Percentiles rank a stretch among this genome's conserved stretches.
These are phyloP conservation scores for Metarhizium rileyi DNA, from an alignment of 2,329 filamentous ascomycete genomes.

Conservation along the genomic window DNA sequence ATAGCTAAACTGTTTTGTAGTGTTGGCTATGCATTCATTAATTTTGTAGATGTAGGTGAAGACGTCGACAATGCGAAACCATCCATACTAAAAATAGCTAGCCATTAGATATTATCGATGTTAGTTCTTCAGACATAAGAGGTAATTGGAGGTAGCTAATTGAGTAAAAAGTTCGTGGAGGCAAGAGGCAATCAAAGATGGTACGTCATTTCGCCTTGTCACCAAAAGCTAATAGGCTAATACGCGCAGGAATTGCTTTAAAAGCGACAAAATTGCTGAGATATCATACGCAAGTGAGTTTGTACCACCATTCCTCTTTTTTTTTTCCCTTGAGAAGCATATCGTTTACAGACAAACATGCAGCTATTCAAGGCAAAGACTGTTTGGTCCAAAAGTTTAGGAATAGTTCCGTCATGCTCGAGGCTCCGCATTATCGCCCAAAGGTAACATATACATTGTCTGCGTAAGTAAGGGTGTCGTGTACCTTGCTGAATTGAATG, in stretches of 20 bases:
- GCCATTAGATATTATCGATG: conserved; percentile 64
- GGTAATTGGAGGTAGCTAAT: conserved; percentile 11
- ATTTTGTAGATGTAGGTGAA: conserved; percentile 67
- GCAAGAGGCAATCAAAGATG: conserved; percentile 62
- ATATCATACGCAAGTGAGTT: conserved; percentile 87
- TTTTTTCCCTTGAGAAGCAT: not conserved
- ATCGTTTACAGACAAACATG: conserved; percentile 14
- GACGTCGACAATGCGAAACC: not conserved
- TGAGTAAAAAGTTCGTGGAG: conserved; percentile 51
- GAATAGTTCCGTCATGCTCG: conserved; percentile 92
- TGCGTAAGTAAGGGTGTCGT: not conserved
- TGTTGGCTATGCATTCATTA: conserved; percentile 95
- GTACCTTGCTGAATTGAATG: not conserved
- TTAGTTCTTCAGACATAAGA: conserved; percentile 27
- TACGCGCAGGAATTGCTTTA: conserved; percentile 60
- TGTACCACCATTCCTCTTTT: accelerated
- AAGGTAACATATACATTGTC: conserved; percentile 46
- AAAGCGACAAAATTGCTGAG: conserved; percentile 76
- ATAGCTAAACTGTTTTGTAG: conserved; percentile 35
- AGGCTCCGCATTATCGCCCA: conserved; percentile 70
- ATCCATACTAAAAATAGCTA: conserved; percentile 31
- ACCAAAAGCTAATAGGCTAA: not conserved
- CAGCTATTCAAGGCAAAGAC: conserved; percentile 85
- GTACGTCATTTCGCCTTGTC: conserved; percentile 26
- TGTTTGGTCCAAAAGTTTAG: conserved; percentile 90